Conservation (phyloP, 768 basidiomycete species). For the Pleurotus giganteus region DNA sequence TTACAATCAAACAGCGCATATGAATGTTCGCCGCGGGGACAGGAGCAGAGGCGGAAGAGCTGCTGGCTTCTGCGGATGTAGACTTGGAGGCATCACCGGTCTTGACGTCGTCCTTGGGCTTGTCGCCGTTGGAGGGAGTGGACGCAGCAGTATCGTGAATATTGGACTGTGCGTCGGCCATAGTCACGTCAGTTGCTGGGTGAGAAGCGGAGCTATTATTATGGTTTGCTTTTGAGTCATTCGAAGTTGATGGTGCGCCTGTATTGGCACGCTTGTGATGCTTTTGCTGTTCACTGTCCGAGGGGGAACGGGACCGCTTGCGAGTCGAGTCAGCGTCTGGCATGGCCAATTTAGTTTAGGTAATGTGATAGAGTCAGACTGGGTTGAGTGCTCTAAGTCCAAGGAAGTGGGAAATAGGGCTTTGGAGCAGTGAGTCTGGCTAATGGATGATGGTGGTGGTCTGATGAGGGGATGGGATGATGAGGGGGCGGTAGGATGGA, state of each 20-base stretch:
- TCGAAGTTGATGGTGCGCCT: constrained; percentile 58
- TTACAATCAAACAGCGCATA: constrained; percentile 98
- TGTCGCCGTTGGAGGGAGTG: constrained; percentile 46
- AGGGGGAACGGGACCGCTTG: constrained; percentile 85
- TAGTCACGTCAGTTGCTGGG: constrained; percentile 52
- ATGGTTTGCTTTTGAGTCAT: constrained; percentile 54
- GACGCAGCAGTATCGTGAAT: constrained; percentile 53
- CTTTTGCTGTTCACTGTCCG: constrained; percentile 78
- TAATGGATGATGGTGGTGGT: constrained; percentile 35
- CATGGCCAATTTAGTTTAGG: constrained; percentile 67
- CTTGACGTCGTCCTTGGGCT: constrained; percentile 39
- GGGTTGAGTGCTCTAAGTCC: constrained; percentile 23
- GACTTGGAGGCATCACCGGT: constrained; percentile 35
- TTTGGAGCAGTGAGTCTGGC: constrained; percentile 40
- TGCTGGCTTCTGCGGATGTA: constrained; percentile 39
- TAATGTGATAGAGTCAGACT: constrained; percentile 26
- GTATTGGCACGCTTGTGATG: constrained; percentile 83
- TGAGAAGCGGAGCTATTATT: constrained; percentile 44
- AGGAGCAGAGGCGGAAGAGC: constrained; percentile 45
- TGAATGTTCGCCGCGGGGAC: constrained; percentile 84
- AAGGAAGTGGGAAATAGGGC: constrained; percentile 26
- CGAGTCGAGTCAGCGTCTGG: constrained; percentile 83
- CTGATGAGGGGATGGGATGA: constrained; percentile 52
- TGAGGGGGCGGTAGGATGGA: constrained; percentile 60
- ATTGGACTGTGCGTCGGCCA: constrained; percentile 54